These are phyloP conservation scores for Candida cerambycidarum DNA, from an alignment of 805 yeast species.

Conservation along the genomic window DNA sequence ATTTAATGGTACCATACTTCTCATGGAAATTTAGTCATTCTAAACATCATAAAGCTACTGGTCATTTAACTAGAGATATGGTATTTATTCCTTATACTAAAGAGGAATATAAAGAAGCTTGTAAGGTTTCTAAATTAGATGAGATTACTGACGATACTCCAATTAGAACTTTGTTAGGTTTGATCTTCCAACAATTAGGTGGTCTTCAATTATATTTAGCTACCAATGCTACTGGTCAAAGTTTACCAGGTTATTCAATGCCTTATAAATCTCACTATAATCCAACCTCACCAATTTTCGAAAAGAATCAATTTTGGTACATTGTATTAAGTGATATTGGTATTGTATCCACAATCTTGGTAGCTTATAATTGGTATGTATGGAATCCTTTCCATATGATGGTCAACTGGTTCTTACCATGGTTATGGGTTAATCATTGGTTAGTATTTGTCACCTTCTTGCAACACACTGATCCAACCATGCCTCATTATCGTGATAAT, in stretches of 20 bases:
- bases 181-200: slow-evolving; percentile 55
- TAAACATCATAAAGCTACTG: slow-evolving; percentile 65
- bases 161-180: slow-evolving; percentile 40
- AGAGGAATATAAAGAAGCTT: slow-evolving; percentile 39
- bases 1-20: slow-evolving; percentile 57
- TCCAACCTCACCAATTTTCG: slow-evolving; percentile 57
- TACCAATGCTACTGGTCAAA: slow-evolving; percentile 59
- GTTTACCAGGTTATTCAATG: slow-evolving; percentile 37
- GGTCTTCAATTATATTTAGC: slow-evolving; percentile 53
- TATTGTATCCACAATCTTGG: slow-evolving; percentile 42
- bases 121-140: slow-evolving; percentile 33
- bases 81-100: slow-evolving; percentile 59
- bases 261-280: slow-evolving; percentile 51
- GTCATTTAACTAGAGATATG: slow-evolving; percentile 59
- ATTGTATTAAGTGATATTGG: slow-evolving; percentile 58
- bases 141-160: slow-evolving; percentile 60
- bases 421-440: slow-evolving; percentile 64
- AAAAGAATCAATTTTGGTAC: slow-evolving; percentile 54
- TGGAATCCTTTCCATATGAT: slow-evolving; percentile 51
- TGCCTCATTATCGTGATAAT: slow-evolving; percentile 57
- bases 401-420: slow-evolving; percentile 59
- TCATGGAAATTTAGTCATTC: slow-evolving; percentile 63
- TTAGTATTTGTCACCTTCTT: slow-evolving; percentile 60
- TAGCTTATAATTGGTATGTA: slow-evolving; percentile 53
- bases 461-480: slow-evolving; percentile 59